Evolutionary conservation across 768 basidiomycete species (phyloP).

Genomic region (Mycena haematopus): DNA sequence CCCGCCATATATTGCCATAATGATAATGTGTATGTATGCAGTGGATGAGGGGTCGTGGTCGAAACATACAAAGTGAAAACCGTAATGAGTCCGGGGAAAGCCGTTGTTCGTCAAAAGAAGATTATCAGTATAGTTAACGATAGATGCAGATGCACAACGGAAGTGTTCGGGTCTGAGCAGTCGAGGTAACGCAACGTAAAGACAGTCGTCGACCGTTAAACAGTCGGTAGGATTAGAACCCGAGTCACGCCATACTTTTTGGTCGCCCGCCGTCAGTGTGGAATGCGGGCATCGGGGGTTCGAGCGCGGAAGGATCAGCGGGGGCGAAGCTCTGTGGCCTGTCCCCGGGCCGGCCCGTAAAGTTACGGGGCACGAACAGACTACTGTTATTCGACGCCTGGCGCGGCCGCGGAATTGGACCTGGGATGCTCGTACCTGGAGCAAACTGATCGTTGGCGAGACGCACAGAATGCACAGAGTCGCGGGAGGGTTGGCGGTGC

Average conservation of each 20-base stretch:
- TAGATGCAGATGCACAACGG: slow-evolving; percentile 10
- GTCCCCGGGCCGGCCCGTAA: slow-evolving; percentile 34
- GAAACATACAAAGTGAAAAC: slow-evolving; percentile 9
- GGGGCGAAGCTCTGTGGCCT: slow-evolving; percentile 45
- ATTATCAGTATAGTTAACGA: slow-evolving; percentile 25
- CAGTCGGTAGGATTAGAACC: neutral
- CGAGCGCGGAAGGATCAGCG: slow-evolving; percentile 22
- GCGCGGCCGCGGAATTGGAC: slow-evolving; percentile 21
- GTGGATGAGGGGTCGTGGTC: slow-evolving; percentile 9
- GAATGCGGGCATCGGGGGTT: slow-evolving; percentile 25
- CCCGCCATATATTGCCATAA: slow-evolving; percentile 19
- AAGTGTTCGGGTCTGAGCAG: slow-evolving; percentile 18
- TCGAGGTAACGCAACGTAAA: slow-evolving; percentile 14
- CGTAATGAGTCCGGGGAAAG: slow-evolving; percentile 14
- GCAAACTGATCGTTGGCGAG: slow-evolving; percentile 26
- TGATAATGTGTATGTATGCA: slow-evolving; percentile 15
- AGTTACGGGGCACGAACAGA: slow-evolving; percentile 27
- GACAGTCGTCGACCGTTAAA: slow-evolving; percentile 17
- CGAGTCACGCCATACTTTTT: slow-evolving; percentile 29
- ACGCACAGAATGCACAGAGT: slow-evolving; percentile 20
- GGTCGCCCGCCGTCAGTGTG: slow-evolving; percentile 28
- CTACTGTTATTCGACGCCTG: slow-evolving; percentile 25
- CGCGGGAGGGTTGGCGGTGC: slow-evolving; percentile 19
- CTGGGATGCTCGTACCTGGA: slow-evolving; percentile 21
- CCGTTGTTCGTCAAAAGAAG: slow-evolving; percentile 17